Evolutionary conservation across 148 eudicot genomes (phyloP).

Genomic region (Vaccinium vitisidaea): DNA sequence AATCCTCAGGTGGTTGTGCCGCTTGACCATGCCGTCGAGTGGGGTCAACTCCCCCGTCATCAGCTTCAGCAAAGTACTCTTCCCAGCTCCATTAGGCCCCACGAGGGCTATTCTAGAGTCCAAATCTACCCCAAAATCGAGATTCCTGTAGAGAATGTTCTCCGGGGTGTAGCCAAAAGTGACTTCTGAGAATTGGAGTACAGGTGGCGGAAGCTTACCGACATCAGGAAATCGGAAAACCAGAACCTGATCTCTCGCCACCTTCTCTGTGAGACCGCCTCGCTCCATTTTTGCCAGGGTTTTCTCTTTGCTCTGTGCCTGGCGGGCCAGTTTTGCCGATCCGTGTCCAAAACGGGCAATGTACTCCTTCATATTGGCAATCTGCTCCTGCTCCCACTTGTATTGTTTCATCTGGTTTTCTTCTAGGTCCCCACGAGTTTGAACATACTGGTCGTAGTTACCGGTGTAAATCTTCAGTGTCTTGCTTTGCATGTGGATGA

Average conservation of each 20-base stretch:
- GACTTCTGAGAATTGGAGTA: conserved; percentile 81
- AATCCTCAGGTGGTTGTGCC: conserved; percentile 83
- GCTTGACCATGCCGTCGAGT: conserved; percentile 77
- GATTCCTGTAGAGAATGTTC: conserved; percentile 58
- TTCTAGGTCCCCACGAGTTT: conserved; percentile 82
- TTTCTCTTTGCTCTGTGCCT: conserved; percentile 92
- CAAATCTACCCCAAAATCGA: conserved; percentile 88
- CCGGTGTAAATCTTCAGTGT: conserved; percentile 65
- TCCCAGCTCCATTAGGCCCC: conserved; percentile 92
- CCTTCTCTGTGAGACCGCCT: conserved; percentile 88
- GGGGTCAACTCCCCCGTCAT: conserved; percentile 88
- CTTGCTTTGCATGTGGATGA: conserved; percentile 94
- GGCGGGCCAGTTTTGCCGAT: conserved; percentile 89
- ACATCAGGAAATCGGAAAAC: conserved; percentile 75
- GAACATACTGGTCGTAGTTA: conserved; percentile 80
- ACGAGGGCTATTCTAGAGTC: conserved; percentile 86
- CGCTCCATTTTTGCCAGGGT: conserved; percentile 94
- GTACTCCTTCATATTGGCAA: conserved; percentile 84
- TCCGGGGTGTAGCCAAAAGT: conserved; percentile 85
- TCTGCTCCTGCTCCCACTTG: conserved; percentile 97
- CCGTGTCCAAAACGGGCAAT: conserved; percentile 95
- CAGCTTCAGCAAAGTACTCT: conserved; percentile 89
- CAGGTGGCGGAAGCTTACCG: conserved; percentile 95
- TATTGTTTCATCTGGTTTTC: conserved; percentile 97
- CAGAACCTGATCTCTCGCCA: conserved; percentile 57